Evolutionary conservation across 495 filamentous ascomycete genomes (phyloP).

Genomic region (Aspergillus homomorphus): DNA sequence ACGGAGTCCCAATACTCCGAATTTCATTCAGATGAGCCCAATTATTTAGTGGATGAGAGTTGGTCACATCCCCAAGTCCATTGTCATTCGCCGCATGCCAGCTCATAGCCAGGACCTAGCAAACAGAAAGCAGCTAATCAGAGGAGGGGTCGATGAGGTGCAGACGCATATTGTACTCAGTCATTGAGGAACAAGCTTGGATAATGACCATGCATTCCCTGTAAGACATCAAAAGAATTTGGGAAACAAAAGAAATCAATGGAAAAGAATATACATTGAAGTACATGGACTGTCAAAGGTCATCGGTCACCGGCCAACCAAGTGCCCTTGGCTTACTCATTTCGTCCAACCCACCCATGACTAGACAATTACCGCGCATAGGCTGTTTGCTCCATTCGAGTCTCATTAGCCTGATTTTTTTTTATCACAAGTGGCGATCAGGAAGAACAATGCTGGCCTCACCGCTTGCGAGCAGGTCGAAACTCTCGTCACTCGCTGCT

Average conservation of each 20-base stretch:
- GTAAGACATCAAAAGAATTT: constrained; percentile 2
- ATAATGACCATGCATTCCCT: not conserved
- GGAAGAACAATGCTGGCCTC: constrained; percentile 46
- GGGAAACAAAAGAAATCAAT: constrained; percentile 10
- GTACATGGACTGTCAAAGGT: not conserved
- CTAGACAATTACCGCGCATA: not conserved
- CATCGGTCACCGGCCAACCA: constrained; percentile 12
- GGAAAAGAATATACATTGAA: constrained; percentile 11
- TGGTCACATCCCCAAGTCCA: constrained; percentile 1
- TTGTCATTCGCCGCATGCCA: constrained; percentile 5
- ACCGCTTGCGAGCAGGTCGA: constrained; percentile 51
- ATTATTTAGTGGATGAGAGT: constrained; percentile 13
- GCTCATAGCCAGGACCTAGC: constrained; percentile 2
- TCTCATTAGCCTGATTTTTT: not conserved
- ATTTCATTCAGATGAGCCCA: not conserved
- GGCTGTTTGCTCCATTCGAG: constrained; percentile 18
- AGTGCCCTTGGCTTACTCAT: constrained; percentile 19
- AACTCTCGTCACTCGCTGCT: constrained; percentile 60
- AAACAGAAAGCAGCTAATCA: constrained; percentile 10
- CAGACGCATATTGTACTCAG: not conserved
- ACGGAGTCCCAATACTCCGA: constrained; percentile 17
- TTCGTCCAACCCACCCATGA: constrained; percentile 13
- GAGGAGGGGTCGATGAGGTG: constrained; percentile 1
- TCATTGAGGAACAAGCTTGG: constrained; percentile 5
- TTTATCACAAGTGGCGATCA: constrained; percentile 16